These are phyloP conservation scores for Magnusiomyces clavatus DNA, from an alignment of 1,139 yeast genomes.

Conservation along the genomic window DNA sequence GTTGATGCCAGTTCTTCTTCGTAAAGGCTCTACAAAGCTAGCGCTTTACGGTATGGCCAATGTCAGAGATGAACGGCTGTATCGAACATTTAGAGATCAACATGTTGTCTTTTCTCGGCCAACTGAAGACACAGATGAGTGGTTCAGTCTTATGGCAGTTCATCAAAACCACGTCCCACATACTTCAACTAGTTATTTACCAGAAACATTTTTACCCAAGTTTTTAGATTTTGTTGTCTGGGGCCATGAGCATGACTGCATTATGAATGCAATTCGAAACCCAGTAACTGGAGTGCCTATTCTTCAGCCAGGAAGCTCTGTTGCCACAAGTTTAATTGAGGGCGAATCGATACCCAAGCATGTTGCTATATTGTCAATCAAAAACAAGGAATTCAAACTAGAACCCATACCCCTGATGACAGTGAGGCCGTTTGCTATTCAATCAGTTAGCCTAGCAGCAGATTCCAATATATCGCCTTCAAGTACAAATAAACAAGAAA, in stretches of 20 bases:
- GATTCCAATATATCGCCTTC: slow-evolving; percentile 55
- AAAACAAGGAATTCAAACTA: slow-evolving; percentile 50
- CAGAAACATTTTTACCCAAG: slow-evolving; percentile 74
- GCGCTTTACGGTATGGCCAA: slow-evolving; percentile 87
- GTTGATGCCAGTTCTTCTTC: slow-evolving; percentile 70
- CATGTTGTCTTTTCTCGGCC: slow-evolving; percentile 76
- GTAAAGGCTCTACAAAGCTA: slow-evolving; percentile 72
- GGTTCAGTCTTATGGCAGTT: slow-evolving; percentile 84
- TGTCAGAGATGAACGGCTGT: slow-evolving; percentile 81
- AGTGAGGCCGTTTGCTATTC: slow-evolving; percentile 77
- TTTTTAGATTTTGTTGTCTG: slow-evolving; percentile 79
- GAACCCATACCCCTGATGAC: slow-evolving; percentile 63
- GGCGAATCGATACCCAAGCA: slow-evolving; percentile 75
- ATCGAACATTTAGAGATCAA: slow-evolving; percentile 74
- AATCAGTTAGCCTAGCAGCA: slow-evolving; percentile 48
- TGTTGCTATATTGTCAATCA: slow-evolving; percentile 40
- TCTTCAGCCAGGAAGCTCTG: slow-evolving; percentile 89
- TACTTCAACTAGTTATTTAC: slow-evolving; percentile 72
- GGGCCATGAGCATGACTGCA: slow-evolving; percentile 99
- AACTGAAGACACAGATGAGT: slow-evolving; percentile 41
- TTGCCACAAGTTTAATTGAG: slow-evolving; percentile 83
- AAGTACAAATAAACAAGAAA: slow-evolving; percentile 53
- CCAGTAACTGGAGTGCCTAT: slow-evolving; percentile 67
- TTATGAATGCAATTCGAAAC: slow-evolving; percentile 61
- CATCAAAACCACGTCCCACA: slow-evolving; percentile 85